These are phyloP conservation scores for Vanrija sp. DNA, from an alignment of 1,284 basidiomycete species.

Conservation along the genomic window DNA sequence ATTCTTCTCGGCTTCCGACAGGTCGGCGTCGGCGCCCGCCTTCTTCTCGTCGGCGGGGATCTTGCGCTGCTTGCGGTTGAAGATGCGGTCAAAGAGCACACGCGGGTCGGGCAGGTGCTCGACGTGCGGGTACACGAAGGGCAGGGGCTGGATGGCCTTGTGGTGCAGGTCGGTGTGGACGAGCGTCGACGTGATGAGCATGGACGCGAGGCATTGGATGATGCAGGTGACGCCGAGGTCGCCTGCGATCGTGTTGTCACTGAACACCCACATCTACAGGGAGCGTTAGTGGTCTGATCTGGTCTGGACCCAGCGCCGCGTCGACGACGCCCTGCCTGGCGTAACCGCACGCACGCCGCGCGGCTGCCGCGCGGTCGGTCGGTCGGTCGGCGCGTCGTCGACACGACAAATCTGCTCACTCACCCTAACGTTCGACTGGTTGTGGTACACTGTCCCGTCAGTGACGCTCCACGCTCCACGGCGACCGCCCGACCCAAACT, in stretches of 20 bases:
- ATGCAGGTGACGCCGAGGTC: slow-evolving; percentile 49
- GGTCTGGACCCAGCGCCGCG: too few species aligned
- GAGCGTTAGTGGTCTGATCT: slow-evolving; percentile 1
- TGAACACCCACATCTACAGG: slow-evolving; percentile 48
- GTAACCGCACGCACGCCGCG: too few species aligned
- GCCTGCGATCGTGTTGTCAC: slow-evolving; percentile 44
- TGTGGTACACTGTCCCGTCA: slow-evolving; percentile 37
- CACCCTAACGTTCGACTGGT: slow-evolving; percentile 25
- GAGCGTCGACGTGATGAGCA: slow-evolving; percentile 49
- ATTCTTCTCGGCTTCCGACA: too few species aligned
- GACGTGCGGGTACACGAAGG: slow-evolving; percentile 49
- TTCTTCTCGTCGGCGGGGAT: slow-evolving; percentile 1
- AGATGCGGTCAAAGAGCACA: slow-evolving; percentile 15
- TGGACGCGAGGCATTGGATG: slow-evolving; percentile 43
- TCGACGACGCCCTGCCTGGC: too few species aligned
- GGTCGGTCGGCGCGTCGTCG: too few species aligned
- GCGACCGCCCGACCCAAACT: slow-evolving; percentile 1
- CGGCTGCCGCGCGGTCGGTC: too few species aligned
- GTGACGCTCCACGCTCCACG: not conserved
- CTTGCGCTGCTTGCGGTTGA: slow-evolving; percentile 1
- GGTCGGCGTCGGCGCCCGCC: not conserved
- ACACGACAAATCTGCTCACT: not conserved
- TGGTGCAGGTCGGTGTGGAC: slow-evolving; percentile 49
- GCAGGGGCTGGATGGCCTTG: slow-evolving; percentile 37
- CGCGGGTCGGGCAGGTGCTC: slow-evolving; percentile 45